phyloP scores from a whole-genome alignment of 78 protist species.

The Dictyostelium firmibasis region DNA sequence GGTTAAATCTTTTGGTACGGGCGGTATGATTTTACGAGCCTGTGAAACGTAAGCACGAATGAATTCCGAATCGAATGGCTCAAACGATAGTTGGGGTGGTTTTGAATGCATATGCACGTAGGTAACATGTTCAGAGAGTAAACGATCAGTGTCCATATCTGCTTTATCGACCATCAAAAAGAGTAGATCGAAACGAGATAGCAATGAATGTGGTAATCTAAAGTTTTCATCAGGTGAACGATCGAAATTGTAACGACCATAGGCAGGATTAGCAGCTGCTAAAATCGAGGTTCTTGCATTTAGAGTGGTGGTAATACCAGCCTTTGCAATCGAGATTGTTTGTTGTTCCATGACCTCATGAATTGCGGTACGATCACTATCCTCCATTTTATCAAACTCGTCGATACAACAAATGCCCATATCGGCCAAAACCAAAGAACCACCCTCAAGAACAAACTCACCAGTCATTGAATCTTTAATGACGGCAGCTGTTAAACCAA shows the following conservation, averaged over 20 bases:
- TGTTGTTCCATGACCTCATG: conserved; percentile 99
- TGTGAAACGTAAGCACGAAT: conserved; percentile 85
- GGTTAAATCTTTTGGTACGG: conserved; percentile 82
- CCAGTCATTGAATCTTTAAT: conserved; percentile 86
- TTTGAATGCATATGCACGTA: conserved; percentile 88
- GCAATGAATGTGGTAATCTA: conserved; percentile 97
- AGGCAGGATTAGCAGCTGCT: conserved; percentile 99
- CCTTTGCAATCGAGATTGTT: conserved; percentile 99
- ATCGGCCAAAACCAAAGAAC: conserved; percentile 99
- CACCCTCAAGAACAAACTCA: conserved; percentile 92
- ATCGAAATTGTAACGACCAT: conserved; percentile 95
- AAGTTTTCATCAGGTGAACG: conserved; percentile 90
- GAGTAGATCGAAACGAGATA: conserved; percentile 96
- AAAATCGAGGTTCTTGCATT: conserved; percentile 99
- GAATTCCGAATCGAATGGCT: conserved; percentile 58
- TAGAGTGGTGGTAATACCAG: conserved; percentile 99
- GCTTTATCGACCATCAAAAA: conserved; percentile 96
- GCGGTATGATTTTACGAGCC: conserved; percentile 77
- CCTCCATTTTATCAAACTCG: conserved; percentile 99
- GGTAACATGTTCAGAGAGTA: conserved; percentile 96
- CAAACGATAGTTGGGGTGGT: conserved; percentile 78
- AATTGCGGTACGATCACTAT: conserved; percentile 97
- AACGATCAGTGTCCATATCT: conserved; percentile 81
- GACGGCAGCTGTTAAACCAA: conserved; percentile 99
- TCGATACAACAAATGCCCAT: conserved; percentile 99